These are phyloP conservation scores for Casuarina equisetifolia DNA, from an alignment of 306 rosid genomes.

Conservation along the genomic window DNA sequence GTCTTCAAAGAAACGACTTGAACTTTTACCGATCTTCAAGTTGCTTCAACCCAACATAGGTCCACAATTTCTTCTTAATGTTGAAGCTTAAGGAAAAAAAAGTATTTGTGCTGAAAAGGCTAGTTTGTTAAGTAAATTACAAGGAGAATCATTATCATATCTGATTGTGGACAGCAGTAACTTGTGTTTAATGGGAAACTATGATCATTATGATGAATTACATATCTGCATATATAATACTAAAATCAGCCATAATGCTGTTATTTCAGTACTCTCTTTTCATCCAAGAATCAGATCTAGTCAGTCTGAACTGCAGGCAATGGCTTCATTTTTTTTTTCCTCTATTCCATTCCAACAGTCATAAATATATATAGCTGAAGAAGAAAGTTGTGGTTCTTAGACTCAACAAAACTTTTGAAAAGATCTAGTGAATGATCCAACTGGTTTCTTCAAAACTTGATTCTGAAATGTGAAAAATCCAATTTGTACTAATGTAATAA, in stretches of 20 bases:
- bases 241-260: not conserved
- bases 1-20: not conserved
- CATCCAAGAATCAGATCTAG: not conserved
- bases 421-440: conserved; percentile 9
- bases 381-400: not conserved
- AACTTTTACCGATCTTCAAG: not conserved
- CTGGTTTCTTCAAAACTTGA: conserved; percentile 9
- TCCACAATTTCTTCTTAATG: no score
- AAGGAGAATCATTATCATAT: not conserved
- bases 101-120: not conserved
- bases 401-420: conserved; percentile 14
- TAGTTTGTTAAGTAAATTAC: not conserved
- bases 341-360: conserved; percentile 7
- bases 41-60: not conserved
- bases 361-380: not conserved
- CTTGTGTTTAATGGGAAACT: not conserved
- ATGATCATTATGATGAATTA: not conserved
- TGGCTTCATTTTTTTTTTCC: not conserved
- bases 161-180: not conserved
- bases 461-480: conserved; percentile 14
- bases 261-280: not conserved
- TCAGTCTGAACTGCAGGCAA: not conserved
- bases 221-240: not conserved
- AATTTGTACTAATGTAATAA: conserved; percentile 7
- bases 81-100: no score